These are phyloP conservation scores for Aspergillus jensenii DNA, from an alignment of 2,329 filamentous ascomycete species.

Conservation along the genomic window DNA sequence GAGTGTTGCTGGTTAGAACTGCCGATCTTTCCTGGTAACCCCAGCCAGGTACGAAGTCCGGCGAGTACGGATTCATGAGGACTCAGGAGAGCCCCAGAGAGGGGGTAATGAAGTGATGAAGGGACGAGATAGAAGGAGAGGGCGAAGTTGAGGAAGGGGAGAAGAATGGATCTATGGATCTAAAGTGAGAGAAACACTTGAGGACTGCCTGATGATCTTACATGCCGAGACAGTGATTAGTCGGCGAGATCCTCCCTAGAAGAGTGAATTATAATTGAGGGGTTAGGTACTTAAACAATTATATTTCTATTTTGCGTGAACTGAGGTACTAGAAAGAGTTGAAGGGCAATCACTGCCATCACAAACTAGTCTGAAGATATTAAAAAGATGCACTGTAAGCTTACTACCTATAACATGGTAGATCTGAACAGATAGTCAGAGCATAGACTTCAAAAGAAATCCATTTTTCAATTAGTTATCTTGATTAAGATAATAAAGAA, in stretches of 20 bases:
- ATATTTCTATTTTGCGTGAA: neutral
- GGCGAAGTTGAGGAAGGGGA: neutral
- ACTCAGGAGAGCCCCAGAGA: neutral
- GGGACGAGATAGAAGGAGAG: neutral
- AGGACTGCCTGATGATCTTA: neutral
- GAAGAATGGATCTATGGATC: neutral
- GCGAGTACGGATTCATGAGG: slow-evolving; percentile 8
- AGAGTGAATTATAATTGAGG: neutral
- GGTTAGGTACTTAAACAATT: neutral
- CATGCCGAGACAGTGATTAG: neutral
- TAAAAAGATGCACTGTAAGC: neutral
- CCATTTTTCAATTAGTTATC: too few relatives aligned
- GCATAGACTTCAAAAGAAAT: too few relatives aligned
- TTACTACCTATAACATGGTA: too few relatives aligned
- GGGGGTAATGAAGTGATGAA: neutral
- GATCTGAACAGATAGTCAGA: too few relatives aligned
- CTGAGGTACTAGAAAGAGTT: neutral
- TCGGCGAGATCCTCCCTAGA: neutral
- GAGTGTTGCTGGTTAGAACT: neutral
- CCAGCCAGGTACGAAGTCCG: slow-evolving; percentile 1
- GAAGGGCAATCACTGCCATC: neutral
- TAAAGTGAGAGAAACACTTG: neutral
- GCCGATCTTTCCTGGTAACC: neutral
- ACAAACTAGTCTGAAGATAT: neutral
- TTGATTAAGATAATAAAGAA: too few relatives aligned